These are phyloP conservation scores for Diaporthe sp. DNA, from an alignment of 2,329 filamentous ascomycete species.

Conservation along the genomic window DNA sequence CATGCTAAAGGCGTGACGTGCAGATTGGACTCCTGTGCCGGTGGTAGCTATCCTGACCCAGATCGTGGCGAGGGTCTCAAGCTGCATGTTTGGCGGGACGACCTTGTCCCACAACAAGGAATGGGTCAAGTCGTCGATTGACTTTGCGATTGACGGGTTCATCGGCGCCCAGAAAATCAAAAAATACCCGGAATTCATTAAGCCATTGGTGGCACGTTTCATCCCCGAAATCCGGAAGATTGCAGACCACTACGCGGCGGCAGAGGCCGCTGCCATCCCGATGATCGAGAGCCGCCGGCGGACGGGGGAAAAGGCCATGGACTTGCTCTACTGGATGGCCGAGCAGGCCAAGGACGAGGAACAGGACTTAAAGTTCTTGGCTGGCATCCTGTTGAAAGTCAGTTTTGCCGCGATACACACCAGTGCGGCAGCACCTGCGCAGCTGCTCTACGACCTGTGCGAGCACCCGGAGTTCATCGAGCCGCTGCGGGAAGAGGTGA, in stretches of 20 bases:
- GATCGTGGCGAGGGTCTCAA: slow-evolving; percentile 49
- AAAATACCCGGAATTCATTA: slow-evolving; percentile 45
- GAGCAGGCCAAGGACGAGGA: slow-evolving; percentile 37
- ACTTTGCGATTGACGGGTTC: slow-evolving; percentile 50
- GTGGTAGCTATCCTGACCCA: slow-evolving; percentile 45
- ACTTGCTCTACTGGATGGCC: slow-evolving; percentile 48
- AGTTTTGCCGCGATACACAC: slow-evolving; percentile 67
- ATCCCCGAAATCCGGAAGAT: slow-evolving; percentile 48
- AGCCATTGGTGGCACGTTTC: slow-evolving; percentile 47
- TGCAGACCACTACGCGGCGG: slow-evolving; percentile 44
- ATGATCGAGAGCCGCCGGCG: slow-evolving; percentile 42
- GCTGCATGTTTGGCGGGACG: slow-evolving; percentile 49
- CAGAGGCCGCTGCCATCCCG: slow-evolving; percentile 46
- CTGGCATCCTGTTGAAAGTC: slow-evolving; percentile 57
- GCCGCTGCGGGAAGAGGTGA: slow-evolving; percentile 65
- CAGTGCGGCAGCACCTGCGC: slow-evolving; percentile 61
- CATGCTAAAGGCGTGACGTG: not conserved
- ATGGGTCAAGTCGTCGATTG: slow-evolving; percentile 49
- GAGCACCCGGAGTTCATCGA: slow-evolving; percentile 63
- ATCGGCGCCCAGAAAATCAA: slow-evolving; percentile 45
- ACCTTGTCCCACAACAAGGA: slow-evolving; percentile 47
- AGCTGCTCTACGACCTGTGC: slow-evolving; percentile 66
- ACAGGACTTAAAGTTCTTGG: slow-evolving; percentile 43
- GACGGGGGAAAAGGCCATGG: slow-evolving; percentile 42
- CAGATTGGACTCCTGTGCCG: slow-evolving; percentile 43